A percentile compares a stretch with the other conserved stretches of the same genome.
Evolutionary conservation across 305 asterid species (phyloP).

Genomic region (Rubia occidens): DNA sequence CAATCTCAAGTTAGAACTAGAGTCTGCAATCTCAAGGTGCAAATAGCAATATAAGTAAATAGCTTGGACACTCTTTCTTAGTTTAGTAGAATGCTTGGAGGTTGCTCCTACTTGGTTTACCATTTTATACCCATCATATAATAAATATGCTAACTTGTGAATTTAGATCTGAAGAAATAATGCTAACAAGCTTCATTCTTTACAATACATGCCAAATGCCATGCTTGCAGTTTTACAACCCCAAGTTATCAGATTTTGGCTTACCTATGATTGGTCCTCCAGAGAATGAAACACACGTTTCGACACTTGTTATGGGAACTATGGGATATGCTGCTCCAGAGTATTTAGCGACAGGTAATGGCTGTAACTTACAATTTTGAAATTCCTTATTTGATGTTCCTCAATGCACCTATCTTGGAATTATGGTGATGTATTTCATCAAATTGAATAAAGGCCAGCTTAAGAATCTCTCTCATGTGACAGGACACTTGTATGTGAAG

Average conservation of each 20-base stretch:
- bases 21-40: background rate
- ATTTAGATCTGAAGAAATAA: background rate
- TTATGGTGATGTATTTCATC: background rate
- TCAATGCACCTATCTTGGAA: background rate
- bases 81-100: background rate
- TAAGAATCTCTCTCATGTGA: background rate
- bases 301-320: background rate
- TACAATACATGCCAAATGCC: conserved; percentile 39
- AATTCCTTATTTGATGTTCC: background rate
- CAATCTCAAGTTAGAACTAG: background rate
- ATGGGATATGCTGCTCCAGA: background rate
- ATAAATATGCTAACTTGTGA: background rate
- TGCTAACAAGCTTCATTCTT: background rate
- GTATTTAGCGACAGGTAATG: conserved; percentile 3
- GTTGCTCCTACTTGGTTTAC: background rate
- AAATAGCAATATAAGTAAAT: background rate
- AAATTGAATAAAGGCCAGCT: background rate
- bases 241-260: conserved; percentile 19
- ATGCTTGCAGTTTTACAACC: conserved; percentile 43
- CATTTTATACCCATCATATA: background rate
- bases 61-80: background rate
- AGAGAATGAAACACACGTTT: background rate
- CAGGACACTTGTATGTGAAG: conserved; percentile 6
- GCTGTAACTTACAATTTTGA: background rate
- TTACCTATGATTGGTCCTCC: conserved; percentile 1